These are phyloP conservation scores for Schizonepeta tenuifolia DNA, from an alignment of 257 asterid genomes.

Conservation along the genomic window DNA sequence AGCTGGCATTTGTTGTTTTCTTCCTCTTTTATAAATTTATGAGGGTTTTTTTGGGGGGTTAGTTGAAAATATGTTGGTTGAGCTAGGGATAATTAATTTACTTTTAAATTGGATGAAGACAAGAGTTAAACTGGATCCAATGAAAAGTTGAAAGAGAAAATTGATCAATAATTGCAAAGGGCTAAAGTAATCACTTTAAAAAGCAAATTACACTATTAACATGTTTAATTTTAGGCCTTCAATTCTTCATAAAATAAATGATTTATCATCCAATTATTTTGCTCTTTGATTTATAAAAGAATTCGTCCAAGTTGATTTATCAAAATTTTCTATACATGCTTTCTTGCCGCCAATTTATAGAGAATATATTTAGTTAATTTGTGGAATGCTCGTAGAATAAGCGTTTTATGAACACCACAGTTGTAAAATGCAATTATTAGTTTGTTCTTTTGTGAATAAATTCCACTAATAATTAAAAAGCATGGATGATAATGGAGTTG, in stretches of 20 bases:
- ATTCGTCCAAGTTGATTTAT: background rate
- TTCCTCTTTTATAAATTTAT: background rate
- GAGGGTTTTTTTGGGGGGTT: slow-evolving; percentile 32
- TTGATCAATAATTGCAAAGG: slow-evolving; percentile 43
- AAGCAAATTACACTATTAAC: background rate
- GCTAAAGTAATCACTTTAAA: slow-evolving; percentile 8
- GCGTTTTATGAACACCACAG: too few species aligned
- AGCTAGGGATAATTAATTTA: background rate
- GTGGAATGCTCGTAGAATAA: too few species aligned
- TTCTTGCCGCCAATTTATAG: background rate
- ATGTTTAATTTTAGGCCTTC: background rate
- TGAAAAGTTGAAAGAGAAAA: slow-evolving; percentile 24
- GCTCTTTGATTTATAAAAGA: background rate
- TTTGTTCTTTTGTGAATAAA: background rate
- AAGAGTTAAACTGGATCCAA: slow-evolving; percentile 49
- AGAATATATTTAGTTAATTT: too few species aligned
- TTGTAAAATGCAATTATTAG: background rate
- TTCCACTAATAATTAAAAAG: background rate
- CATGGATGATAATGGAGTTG: background rate
- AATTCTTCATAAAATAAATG: background rate
- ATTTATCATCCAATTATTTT: background rate
- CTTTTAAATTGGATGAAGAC: slow-evolving; percentile 37
- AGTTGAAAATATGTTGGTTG: slow-evolving; percentile 27
- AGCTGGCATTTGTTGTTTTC: slow-evolving; percentile 39
- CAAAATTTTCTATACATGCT: background rate